Evolutionary conservation across 2,329 filamentous ascomycete genomes (phyloP).

Genomic region (Epichloe brachyelytri): DNA sequence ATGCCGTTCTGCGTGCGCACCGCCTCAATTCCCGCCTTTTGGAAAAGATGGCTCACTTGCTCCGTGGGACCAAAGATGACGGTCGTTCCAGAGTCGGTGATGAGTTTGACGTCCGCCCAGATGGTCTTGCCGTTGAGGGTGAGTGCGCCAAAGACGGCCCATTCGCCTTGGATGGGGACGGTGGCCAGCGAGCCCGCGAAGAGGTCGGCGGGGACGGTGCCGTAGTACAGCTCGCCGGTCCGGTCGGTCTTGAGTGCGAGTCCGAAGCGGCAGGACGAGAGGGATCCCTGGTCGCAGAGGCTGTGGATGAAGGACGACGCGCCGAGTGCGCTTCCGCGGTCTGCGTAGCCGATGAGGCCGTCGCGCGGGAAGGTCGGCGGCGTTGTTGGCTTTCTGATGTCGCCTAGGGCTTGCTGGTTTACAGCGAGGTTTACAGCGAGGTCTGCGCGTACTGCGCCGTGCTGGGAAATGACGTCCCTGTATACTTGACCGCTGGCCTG

Average conservation of each 20-base stretch:
- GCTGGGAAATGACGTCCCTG: conserved; percentile 9
- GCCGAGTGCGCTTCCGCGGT: conserved; percentile 3
- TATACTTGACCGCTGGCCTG: conserved; percentile 10
- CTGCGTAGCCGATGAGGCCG: conserved; percentile 11
- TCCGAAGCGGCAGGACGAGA: conserved; percentile 11
- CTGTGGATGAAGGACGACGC: conserved; percentile 8
- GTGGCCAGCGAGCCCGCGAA: background rate
- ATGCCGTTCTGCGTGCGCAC: conserved; percentile 5
- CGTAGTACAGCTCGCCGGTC: conserved; percentile 11
- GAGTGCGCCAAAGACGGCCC: background rate
- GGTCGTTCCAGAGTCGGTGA: conserved; percentile 10
- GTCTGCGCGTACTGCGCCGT: conserved; percentile 8
- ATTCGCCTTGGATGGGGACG: background rate
- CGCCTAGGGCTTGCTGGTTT: conserved; percentile 5
- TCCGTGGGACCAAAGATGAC: conserved; percentile 9
- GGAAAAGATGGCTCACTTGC: conserved; percentile 7
- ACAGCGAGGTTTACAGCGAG: conserved; percentile 10
- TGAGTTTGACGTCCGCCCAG: conserved; percentile 1
- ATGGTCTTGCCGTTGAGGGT: background rate
- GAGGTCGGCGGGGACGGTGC: conserved; percentile 6
- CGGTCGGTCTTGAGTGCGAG: conserved; percentile 9
- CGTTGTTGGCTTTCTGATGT: background rate
- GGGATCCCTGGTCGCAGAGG: conserved; percentile 8
- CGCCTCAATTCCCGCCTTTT: conserved; percentile 7
- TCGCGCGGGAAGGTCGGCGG: conserved; percentile 9